A percentile compares a stretch with the other conserved stretches of the same genome.
phyloP scores from a whole-genome alignment of 106 monocot genomes.

The Triglochin maritima region DNA sequence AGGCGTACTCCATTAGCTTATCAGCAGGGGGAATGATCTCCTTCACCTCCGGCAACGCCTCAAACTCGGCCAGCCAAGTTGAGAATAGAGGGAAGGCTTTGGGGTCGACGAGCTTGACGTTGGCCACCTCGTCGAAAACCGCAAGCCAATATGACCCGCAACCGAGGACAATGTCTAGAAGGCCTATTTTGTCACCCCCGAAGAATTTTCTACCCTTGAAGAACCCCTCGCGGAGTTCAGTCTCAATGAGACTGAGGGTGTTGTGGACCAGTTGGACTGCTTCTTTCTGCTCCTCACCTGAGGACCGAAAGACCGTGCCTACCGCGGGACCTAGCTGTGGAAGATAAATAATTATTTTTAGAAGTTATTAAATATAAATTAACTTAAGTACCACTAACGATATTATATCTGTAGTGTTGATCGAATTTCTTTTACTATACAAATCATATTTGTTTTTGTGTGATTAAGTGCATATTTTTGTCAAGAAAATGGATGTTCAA shows the following conservation, averaged over 20 bases:
- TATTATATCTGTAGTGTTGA: too few relatives aligned
- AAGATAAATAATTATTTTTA: background rate
- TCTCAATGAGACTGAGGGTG: slow-evolving; percentile 46
- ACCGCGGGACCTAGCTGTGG: slow-evolving; percentile 44
- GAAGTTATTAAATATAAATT: too few relatives aligned
- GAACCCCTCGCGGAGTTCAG: slow-evolving; percentile 48
- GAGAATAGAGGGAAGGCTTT: slow-evolving; percentile 47
- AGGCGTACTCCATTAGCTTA: slow-evolving; percentile 46
- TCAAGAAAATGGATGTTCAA: too few relatives aligned
- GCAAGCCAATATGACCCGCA: slow-evolving; percentile 66
- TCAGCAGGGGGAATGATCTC: slow-evolving; percentile 45
- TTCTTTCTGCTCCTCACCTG: slow-evolving; percentile 37
- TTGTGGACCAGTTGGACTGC: slow-evolving; percentile 41
- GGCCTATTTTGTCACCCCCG: slow-evolving; percentile 57
- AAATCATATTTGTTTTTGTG: too few relatives aligned
- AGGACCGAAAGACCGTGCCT: slow-evolving; percentile 39
- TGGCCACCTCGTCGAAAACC: slow-evolving; percentile 50
- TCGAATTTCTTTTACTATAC: too few relatives aligned
- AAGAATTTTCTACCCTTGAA: slow-evolving; percentile 73
- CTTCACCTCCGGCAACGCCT: slow-evolving; percentile 48
- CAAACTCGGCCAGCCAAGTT: slow-evolving; percentile 45
- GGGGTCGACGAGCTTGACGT: slow-evolving; percentile 47
- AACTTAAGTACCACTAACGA: too few relatives aligned
- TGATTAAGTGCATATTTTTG: too few relatives aligned
- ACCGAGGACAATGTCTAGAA: slow-evolving; percentile 67